Evolutionary conservation across 2,329 filamentous ascomycete species (phyloP).

Genomic region (Pseudovirgaria hyperparasitica): DNA sequence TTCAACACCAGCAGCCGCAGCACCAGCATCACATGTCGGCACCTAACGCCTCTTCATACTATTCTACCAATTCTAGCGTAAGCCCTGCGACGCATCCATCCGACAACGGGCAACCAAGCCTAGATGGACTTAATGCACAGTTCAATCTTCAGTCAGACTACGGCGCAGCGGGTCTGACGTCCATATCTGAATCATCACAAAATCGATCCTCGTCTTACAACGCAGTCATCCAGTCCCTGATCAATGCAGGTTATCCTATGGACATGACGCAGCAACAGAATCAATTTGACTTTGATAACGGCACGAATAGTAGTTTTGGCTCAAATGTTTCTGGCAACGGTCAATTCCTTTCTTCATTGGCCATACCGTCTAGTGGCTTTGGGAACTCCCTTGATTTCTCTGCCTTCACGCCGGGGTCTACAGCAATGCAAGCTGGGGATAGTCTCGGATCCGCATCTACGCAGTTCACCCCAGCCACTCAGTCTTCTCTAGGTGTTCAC

Average conservation of each 20-base stretch:
- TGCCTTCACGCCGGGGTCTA: slow-evolving; percentile 11
- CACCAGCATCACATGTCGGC: slow-evolving; percentile 11
- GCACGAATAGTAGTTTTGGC: too few relatives aligned
- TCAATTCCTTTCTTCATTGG: too few relatives aligned
- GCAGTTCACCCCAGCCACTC: slow-evolving; percentile 16
- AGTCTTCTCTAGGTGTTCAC: slow-evolving; percentile 17
- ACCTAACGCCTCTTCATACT: not conserved
- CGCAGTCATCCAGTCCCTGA: slow-evolving; percentile 20
- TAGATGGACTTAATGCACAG: too few relatives aligned
- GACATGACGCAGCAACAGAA: too few relatives aligned
- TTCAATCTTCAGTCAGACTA: too few relatives aligned
- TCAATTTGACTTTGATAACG: too few relatives aligned
- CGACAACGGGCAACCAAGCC: too few relatives aligned
- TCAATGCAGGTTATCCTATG: slow-evolving; percentile 16
- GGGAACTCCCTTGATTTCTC: slow-evolving; percentile 19
- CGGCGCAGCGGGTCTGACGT: too few relatives aligned
- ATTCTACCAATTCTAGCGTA: not conserved
- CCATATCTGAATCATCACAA: slow-evolving; percentile 5
- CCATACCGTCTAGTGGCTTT: too few relatives aligned
- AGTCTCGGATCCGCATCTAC: slow-evolving; percentile 18
- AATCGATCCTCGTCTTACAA: slow-evolving; percentile 6
- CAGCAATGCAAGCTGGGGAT: slow-evolving; percentile 15
- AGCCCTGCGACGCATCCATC: not conserved
- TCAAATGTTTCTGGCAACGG: too few relatives aligned
- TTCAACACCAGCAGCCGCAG: slow-evolving; percentile 11